Evolutionary conservation across 129 eudicot species (phyloP), one percentile per base, ranked within the genome.

Genomic region (Ambrosia trifida): DNA sequence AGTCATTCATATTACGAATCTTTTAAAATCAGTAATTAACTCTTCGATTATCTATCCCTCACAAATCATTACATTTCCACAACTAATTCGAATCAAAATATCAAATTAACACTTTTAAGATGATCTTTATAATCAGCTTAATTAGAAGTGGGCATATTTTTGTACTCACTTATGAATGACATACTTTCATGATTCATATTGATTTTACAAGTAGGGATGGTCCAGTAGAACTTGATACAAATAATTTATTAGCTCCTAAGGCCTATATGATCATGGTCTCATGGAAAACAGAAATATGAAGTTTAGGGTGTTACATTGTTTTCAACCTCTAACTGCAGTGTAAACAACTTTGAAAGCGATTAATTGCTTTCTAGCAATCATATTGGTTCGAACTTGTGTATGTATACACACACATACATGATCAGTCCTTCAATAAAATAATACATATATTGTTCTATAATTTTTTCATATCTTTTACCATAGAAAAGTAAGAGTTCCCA

Each of bases 331-430:
- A 16, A 71, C 33, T 64, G 49, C 19, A 58, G 73, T 50, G 17
- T 59, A 74, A 72, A 76, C 79, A 71, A 76, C 64, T 66, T 72
- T 43, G 85, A 81, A 66, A 76, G 82, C 45, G 77, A 77, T 51
- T 51, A 51, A 51, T 17, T 51, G 20, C 58, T 51, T 16, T 51
- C 58, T 51, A 16, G 12, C 19, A 51, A 51, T 9, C 58, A 51
- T 16, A 51, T n/a, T 51, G 58, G 12, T 51, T 51, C 17, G 2
- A 51, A 51, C 9, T 51, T 3, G 19, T 17, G 7, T 51, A 13
- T 47, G 28, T 24, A 24, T 24, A 24, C 28, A 24, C 28, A 24
- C 28, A 24, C 28, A 17, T 7, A 19, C 24, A 51, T 5, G 57
- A 17, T 9, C 28, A 24, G 28, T 24, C 0, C 28, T 16, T n/a